phyloP scores from a whole-genome alignment of 2,329 filamentous ascomycete species.

The Hypomyces rosellus region DNA sequence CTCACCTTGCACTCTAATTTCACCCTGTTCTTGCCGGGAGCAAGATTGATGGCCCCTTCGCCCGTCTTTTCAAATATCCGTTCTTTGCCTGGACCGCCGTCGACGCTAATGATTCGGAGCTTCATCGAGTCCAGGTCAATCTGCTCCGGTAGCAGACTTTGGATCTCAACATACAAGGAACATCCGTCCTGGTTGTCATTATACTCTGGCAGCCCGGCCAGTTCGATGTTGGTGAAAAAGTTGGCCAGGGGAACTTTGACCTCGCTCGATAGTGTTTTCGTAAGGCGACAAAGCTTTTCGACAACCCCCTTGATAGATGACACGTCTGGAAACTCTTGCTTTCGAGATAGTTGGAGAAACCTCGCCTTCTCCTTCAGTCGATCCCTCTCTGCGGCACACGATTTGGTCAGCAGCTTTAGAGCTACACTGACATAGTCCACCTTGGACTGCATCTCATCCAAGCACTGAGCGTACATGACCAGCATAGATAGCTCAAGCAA shows the following conservation, averaged over 20 bases:
- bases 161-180: constrained; percentile 58
- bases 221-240: constrained; percentile 65
- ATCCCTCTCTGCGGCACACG: constrained; percentile 49
- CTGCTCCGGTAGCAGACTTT: constrained; percentile 65
- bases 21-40: constrained; percentile 43
- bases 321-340: constrained; percentile 19
- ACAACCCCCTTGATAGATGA: constrained; percentile 43
- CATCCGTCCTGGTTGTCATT: constrained; percentile 69
- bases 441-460: constrained; percentile 67
- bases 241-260: constrained; percentile 61
- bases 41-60: constrained; percentile 22
- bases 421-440: constrained; percentile 75
- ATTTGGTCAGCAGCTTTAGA: constrained; percentile 66
- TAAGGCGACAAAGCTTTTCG: constrained; percentile 39
- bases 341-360: constrained; percentile 13
- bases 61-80: constrained; percentile 28
- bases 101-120: constrained; percentile 54
- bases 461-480: constrained; percentile 75
- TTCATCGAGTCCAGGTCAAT: constrained; percentile 60
- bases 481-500: constrained; percentile 77
- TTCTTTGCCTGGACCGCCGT: constrained; percentile 55
- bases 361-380: constrained; percentile 33
- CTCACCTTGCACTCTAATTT: constrained; percentile 31
- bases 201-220: constrained; percentile 65
- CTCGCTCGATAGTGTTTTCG: constrained; percentile 45